Evolutionary conservation across 2,329 filamentous ascomycete genomes (phyloP).

Genomic region (Fusarium guadeloupense): DNA sequence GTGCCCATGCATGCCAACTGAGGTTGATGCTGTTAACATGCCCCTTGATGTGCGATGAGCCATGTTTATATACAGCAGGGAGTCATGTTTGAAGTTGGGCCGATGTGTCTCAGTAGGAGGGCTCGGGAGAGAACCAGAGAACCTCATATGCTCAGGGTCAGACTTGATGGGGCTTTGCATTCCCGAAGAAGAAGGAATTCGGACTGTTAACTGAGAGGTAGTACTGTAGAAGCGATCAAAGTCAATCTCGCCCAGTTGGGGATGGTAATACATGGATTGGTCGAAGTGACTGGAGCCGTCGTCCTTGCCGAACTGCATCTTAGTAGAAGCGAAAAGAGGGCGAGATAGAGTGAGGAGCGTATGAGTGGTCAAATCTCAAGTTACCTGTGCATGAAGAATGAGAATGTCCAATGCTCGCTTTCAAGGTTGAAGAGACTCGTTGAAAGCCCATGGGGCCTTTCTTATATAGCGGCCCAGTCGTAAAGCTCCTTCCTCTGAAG

Average conservation of each 20-base stretch:
- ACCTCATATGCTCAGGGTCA: constrained; percentile 46
- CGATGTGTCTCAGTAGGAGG: constrained; percentile 49
- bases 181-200: constrained; percentile 48
- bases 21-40: constrained; percentile 48
- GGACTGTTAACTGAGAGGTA: constrained; percentile 40
- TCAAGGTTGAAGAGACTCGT: constrained; percentile 20
- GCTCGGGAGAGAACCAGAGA: constrained; percentile 44
- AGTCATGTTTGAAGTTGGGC: constrained; percentile 49
- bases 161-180: constrained; percentile 46
- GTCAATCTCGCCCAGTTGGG: constrained; percentile 48
- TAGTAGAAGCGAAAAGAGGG: constrained; percentile 23
- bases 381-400: constrained; percentile 18
- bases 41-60: constrained; percentile 46
- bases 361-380: constrained; percentile 7
- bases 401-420: constrained; percentile 19
- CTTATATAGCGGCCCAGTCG: constrained; percentile 38
- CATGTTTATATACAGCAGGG: constrained; percentile 51
- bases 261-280: constrained; percentile 47
- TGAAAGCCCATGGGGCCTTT: constrained; percentile 8
- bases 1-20: constrained; percentile 47
- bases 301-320: constrained; percentile 52
- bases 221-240: constrained; percentile 46
- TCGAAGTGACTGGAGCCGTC: constrained; percentile 50
- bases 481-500: constrained; percentile 47
- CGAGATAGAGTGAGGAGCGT: constrained; percentile 1